Base-by-base conservation (phyloP, 2,329 filamentous ascomycete species). In the Emericellopsis atlantica region DNA sequence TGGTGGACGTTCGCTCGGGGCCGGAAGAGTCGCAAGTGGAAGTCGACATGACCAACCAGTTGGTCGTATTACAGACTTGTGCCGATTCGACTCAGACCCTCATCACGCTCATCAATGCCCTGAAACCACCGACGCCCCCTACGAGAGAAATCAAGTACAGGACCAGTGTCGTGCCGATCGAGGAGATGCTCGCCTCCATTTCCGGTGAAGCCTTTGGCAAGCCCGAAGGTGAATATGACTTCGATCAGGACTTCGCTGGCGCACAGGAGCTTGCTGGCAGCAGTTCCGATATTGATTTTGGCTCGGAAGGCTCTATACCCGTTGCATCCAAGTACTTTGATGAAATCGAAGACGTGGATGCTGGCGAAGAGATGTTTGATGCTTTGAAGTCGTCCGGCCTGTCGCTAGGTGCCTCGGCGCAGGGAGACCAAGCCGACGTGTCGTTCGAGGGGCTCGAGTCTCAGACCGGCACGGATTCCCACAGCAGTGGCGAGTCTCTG, bases 11-110 rank as follows among this genome's bases (percentile, higher is more conserved):
- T 11, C 62, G 67, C 18, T 67, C 67, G 3, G 65, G 66, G 2
- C 41, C 48, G 5, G 72, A 79, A 31, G 74, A 70, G 1, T 82
- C 80, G 47, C 74, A 77, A 33, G 60, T 95, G 12, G 81, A 92
- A 49, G 70, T 95, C 1, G 85, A 94, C 47, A 65, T 96, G 37
- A 78, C 78, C 45, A 89, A 95, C 52, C 83, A 94, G 48, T 70
- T 98, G 2, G 69, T 98, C 40, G 81, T 98, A 29, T 65, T 98
- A 6, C 92, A 98, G 59, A 93, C 89, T 1, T 98, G 93, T 53
- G 92, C 92, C 24, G 92, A 98, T 60, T 98, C 92, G 2, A 96
- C 88, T 0, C 88, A 95, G 57, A 98, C 92, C 0, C 70, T 98
- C 12, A 81, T 95, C 40, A 72, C 75, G 2, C 72, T 94, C 34